A percentile compares a stretch with the other conserved stretches of the same genome.
phyloP scores from a whole-genome alignment of 495 filamentous ascomycete genomes.

The Aspergillus baeticus region DNA sequence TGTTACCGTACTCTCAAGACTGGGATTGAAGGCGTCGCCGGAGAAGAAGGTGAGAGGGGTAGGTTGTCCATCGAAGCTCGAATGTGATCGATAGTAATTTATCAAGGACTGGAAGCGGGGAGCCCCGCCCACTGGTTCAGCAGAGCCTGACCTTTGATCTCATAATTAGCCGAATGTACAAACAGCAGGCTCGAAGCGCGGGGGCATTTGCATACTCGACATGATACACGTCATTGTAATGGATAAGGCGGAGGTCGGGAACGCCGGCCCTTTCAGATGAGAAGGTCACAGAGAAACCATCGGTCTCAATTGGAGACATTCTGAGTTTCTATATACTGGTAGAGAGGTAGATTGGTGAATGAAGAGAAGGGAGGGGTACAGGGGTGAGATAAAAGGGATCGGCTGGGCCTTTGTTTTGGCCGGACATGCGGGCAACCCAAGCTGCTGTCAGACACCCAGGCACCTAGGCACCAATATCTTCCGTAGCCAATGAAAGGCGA shows the following conservation, averaged over 20 bases:
- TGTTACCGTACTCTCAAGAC: slow-evolving; percentile 79
- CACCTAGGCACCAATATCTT: slow-evolving; percentile 1
- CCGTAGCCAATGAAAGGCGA: slow-evolving; percentile 21
- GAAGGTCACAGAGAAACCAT: slow-evolving; percentile 50
- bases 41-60: slow-evolving; percentile 79
- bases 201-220: slow-evolving; percentile 55
- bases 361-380: slow-evolving; percentile 4
- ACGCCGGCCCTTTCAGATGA: slow-evolving; percentile 49
- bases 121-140: slow-evolving; percentile 77
- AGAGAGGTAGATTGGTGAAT: background rate
- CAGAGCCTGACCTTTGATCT: slow-evolving; percentile 53
- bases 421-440: background rate
- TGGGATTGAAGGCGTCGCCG: slow-evolving; percentile 90
- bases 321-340: background rate
- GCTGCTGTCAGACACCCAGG: slow-evolving; percentile 28
- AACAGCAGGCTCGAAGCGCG: background rate
- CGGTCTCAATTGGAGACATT: slow-evolving; percentile 33
- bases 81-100: slow-evolving; percentile 65
- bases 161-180: background rate
- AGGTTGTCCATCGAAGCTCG: slow-evolving; percentile 58
- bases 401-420: background rate
- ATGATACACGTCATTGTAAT: slow-evolving; percentile 94
- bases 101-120: slow-evolving; percentile 76
- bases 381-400: background rate
- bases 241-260: slow-evolving; percentile 75